Conservation (phyloP, 2,329 filamentous ascomycete genomes). For the Periconia sp. region DNA sequence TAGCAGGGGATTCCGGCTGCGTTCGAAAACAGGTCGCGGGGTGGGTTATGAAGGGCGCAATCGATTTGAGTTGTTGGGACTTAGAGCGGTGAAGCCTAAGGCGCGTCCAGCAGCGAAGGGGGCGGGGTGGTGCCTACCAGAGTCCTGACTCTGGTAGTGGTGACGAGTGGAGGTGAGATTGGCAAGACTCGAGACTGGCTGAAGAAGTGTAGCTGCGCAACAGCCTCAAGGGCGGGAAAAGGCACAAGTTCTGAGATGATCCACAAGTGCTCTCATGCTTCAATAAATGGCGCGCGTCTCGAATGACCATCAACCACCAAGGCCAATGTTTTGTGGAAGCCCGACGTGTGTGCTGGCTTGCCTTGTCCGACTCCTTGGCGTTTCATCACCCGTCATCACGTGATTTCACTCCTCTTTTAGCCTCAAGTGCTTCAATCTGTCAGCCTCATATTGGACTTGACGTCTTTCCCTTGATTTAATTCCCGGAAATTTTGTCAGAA, state of each 20-base stretch:
- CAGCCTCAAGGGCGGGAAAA: not conserved
- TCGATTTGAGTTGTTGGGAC: not conserved
- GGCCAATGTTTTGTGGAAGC: not conserved
- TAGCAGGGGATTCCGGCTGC: not conserved
- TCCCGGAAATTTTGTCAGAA: too few relatives aligned
- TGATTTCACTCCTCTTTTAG: not conserved
- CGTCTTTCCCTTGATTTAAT: too few relatives aligned
- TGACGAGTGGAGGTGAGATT: not conserved
- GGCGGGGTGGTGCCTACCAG: not conserved
- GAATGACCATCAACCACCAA: too few relatives aligned
- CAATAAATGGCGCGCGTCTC: too few relatives aligned
- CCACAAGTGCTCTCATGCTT: not conserved
- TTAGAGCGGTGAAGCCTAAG: not conserved
- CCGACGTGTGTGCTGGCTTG: not conserved
- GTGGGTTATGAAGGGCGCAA: not conserved
- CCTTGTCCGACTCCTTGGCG: too few relatives aligned
- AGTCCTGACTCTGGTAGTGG: not conserved
- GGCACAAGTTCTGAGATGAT: not conserved
- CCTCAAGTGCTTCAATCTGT: too few relatives aligned
- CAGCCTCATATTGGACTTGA: too few relatives aligned
- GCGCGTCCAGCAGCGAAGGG: not conserved
- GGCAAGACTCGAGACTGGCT: not conserved
- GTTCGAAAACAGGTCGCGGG: too few relatives aligned
- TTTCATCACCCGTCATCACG: not conserved
- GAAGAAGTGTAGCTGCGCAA: not conserved